phyloP scores from a whole-genome alignment of 345 rosid species.

The Odontarrhena argentea region DNA sequence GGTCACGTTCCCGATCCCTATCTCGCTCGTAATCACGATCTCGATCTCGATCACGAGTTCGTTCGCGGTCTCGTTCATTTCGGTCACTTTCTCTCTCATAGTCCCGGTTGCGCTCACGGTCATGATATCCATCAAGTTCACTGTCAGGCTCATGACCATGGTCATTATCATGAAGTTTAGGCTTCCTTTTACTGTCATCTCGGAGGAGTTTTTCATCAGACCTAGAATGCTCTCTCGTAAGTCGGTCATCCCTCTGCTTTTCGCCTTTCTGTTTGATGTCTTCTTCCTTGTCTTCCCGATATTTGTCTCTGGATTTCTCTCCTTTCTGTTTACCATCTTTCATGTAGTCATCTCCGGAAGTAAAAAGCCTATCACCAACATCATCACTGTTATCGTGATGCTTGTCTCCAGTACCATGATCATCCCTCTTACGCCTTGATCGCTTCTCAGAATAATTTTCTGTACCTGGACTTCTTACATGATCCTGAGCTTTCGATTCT shows the following conservation, averaged over 20 bases:
- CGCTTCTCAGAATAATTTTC: slow-evolving; percentile 64
- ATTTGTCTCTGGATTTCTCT: slow-evolving; percentile 64
- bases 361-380: slow-evolving; percentile 43
- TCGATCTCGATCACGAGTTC: slow-evolving; percentile 48
- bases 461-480: slow-evolving; percentile 51
- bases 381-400: slow-evolving; percentile 66
- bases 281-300: slow-evolving; percentile 62
- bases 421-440: slow-evolving; percentile 65
- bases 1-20: slow-evolving; percentile 38
- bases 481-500: slow-evolving; percentile 59
- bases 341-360: slow-evolving; percentile 53
- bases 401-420: slow-evolving; percentile 59
- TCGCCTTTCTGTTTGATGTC: slow-evolving; percentile 63
- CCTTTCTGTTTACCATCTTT: slow-evolving; percentile 66
- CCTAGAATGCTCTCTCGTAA: slow-evolving; percentile 57
- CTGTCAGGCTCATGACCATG: slow-evolving; percentile 46
- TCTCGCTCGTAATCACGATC: slow-evolving; percentile 39
- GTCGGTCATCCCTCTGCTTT: slow-evolving; percentile 68
- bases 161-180: slow-evolving; percentile 57
- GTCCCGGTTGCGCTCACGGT: slow-evolving; percentile 36
- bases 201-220: slow-evolving; percentile 58
- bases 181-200: slow-evolving; percentile 67
- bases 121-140: slow-evolving; percentile 44
- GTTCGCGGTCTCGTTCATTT: slow-evolving; percentile 44
- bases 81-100: slow-evolving; percentile 37